A percentile compares a stretch with the other conserved stretches of the same genome.
Evolutionary conservation across 1,139 yeast species (phyloP).

Genomic region (Blastobotrys apis): DNA sequence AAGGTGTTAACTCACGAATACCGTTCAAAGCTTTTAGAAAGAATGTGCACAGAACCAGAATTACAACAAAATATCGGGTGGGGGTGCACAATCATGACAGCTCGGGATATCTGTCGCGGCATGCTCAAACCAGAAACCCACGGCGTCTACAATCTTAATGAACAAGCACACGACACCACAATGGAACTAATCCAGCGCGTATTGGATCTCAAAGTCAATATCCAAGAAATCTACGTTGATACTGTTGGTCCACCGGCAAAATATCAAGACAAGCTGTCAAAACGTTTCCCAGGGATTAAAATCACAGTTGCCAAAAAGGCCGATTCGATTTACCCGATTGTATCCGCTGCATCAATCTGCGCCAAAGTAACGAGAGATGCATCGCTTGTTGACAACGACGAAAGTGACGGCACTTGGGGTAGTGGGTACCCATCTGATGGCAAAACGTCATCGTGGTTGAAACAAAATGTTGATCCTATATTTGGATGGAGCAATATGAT

Average conservation of each 20-base stretch:
- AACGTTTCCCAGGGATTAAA: conserved; percentile 58
- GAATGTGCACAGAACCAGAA: conserved; percentile 47
- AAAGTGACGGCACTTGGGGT: conserved; percentile 49
- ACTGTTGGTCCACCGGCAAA: conserved; percentile 94
- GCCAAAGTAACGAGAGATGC: conserved; percentile 95
- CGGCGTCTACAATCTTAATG: conserved; percentile 70
- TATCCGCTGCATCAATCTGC: conserved; percentile 92
- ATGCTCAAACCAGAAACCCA: conserved; percentile 67
- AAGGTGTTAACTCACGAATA: conserved; percentile 73
- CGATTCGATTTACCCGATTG: conserved; percentile 89
- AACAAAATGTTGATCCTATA: conserved; percentile 55
- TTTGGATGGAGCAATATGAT: conserved; percentile 85
- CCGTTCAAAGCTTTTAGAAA: conserved; percentile 57
- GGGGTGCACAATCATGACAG: conserved; percentile 81
- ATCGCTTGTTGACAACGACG: conserved; percentile 45
- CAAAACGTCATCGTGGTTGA: conserved; percentile 70
- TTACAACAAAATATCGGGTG: conserved; percentile 69
- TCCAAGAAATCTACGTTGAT: conserved; percentile 77
- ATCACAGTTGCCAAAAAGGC: conserved; percentile 94
- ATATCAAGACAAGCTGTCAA: conserved; percentile 71
- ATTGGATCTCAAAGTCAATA: conserved; percentile 54
- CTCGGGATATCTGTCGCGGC: conserved; percentile 81
- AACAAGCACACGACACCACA: conserved; percentile 95
- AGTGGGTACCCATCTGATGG: conserved; percentile 97
- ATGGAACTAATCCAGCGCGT: conserved; percentile 67